Conservation (phyloP, 1,139 yeast genomes). For the Debaryomyces udenii region DNA sequence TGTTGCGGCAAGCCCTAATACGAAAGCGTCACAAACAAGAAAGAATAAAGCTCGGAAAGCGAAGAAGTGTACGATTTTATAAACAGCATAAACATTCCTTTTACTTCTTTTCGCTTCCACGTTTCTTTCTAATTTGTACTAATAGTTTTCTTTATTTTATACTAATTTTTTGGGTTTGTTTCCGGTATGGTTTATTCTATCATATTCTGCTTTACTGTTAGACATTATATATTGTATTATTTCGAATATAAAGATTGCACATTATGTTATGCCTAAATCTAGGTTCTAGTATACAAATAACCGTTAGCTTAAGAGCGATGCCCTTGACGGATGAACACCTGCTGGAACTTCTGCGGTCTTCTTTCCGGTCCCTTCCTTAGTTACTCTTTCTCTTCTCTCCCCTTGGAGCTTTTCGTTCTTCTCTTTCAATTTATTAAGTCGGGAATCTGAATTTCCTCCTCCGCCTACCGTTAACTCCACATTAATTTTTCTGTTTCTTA, state of each 20-base stretch:
- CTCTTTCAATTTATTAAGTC: slow-evolving; percentile 71
- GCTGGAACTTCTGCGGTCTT: slow-evolving; percentile 29
- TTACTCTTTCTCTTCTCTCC: slow-evolving; percentile 59
- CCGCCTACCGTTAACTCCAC: slow-evolving; percentile 98
- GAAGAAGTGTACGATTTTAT: slow-evolving; percentile 54
- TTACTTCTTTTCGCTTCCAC: neutral
- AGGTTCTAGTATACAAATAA: neutral
- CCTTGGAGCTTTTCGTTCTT: slow-evolving; percentile 75
- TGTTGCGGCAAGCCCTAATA: neutral
- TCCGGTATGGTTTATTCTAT: slow-evolving; percentile 11
- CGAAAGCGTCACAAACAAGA: slow-evolving; percentile 14
- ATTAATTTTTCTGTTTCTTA: slow-evolving; percentile 76
- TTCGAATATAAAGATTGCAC: neutral
- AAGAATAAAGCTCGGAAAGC: slow-evolving; percentile 46
- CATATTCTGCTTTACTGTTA: slow-evolving; percentile 4
- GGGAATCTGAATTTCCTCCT: slow-evolving; percentile 82
- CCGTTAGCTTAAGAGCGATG: slow-evolving; percentile 36
- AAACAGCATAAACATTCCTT: slow-evolving; percentile 19
- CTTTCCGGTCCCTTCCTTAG: slow-evolving; percentile 29
- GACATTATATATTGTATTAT: neutral
- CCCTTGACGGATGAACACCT: slow-evolving; percentile 64
- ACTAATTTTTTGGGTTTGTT: slow-evolving; percentile 11
- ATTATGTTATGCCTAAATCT: neutral
- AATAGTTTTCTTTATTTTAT: neutral
- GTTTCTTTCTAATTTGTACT: slow-evolving; percentile 9